A percentile compares a stretch with the other conserved stretches of the same genome.
Evolutionary conservation across 768 basidiomycete genomes (phyloP).

Genomic region (Lactarius quietus): DNA sequence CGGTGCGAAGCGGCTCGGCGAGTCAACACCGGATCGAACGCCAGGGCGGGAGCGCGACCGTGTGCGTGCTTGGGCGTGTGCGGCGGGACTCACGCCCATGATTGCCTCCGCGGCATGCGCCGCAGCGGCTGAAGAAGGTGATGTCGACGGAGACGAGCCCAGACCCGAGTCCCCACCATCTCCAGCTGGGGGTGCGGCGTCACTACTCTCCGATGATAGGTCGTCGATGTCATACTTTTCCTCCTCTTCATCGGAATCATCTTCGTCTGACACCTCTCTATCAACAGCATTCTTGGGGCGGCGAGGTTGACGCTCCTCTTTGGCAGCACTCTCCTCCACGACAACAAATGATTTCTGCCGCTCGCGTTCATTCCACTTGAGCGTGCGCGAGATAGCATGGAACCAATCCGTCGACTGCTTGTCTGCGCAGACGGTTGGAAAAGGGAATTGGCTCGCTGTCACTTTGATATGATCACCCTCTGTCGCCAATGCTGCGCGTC

Average conservation of each 20-base stretch:
- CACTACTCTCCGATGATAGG: conserved; percentile 37
- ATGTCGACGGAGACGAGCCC: conserved; percentile 2
- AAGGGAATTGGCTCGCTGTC: conserved; percentile 94
- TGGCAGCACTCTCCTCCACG: conserved; percentile 79
- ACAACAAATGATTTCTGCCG: conserved; percentile 99
- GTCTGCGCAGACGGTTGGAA: conserved; percentile 97
- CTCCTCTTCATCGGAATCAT: conserved; percentile 56
- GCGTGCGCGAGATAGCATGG: conserved; percentile 90
- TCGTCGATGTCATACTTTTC: conserved; percentile 95
- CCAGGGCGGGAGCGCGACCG: conserved; percentile 20
- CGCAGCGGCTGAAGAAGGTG: conserved; percentile 11
- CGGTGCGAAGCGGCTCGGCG: conserved; percentile 21
- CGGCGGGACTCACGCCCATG: conserved; percentile 19
- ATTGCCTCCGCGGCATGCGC: conserved; percentile 24
- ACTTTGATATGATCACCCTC: conserved; percentile 99
- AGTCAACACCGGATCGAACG: conserved; percentile 25
- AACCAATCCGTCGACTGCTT: conserved; percentile 99
- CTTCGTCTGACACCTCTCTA: conserved; percentile 41
- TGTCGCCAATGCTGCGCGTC: conserved; percentile 34
- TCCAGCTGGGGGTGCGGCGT: neutral
- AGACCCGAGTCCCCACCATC: neutral
- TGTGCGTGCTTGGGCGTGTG: conserved; percentile 11
- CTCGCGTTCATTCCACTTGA: conserved; percentile 99
- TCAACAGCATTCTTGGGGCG: neutral
- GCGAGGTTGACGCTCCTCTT: conserved; percentile 28